phyloP scores from a whole-genome alignment of 495 filamentous ascomycete species.

The Podospora fimiseda region DNA sequence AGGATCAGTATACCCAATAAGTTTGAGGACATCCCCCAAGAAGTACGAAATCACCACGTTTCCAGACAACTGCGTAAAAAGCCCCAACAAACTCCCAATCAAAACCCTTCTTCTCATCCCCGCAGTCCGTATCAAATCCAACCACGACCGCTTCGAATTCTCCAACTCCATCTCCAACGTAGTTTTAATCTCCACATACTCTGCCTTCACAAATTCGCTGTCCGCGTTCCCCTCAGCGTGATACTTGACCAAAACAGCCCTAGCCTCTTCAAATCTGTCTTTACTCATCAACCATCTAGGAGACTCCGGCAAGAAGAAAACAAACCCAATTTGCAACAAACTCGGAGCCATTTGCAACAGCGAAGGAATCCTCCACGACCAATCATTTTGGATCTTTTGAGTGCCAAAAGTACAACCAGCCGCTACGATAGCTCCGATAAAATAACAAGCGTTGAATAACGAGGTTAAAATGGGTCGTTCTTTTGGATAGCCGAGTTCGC shows the following conservation, averaged over 20 bases:
- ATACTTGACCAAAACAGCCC: conserved; percentile 50
- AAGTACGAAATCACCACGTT: conserved; percentile 60
- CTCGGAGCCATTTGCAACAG: conserved; percentile 50
- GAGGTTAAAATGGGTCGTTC: conserved; percentile 58
- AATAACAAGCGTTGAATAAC: conserved; percentile 61
- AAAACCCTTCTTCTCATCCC: conserved; percentile 52
- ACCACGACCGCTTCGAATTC: conserved; percentile 49
- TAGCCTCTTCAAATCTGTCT: conserved; percentile 53
- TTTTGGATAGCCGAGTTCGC: conserved; percentile 59
- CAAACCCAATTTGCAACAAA: conserved; percentile 49
- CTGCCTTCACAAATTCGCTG: conserved; percentile 51
- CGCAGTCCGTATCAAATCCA: conserved; percentile 46
- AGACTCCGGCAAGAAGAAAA: conserved; percentile 54
- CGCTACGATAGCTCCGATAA: conserved; percentile 55
- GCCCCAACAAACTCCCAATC: conserved; percentile 50
- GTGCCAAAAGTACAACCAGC: conserved; percentile 54
- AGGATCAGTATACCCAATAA: conserved; percentile 46
- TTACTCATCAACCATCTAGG: conserved; percentile 55
- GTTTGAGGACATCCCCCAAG: conserved; percentile 44
- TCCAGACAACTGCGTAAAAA: conserved; percentile 60
- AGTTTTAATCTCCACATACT: conserved; percentile 53
- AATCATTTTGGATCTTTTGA: conserved; percentile 46
- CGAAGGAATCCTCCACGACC: conserved; percentile 62
- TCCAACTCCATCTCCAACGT: conserved; percentile 55
- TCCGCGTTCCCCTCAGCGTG: conserved; percentile 55